Percentiles rank a stretch among this genome's conserved stretches.
phyloP scores from a whole-genome alignment of 2,329 filamentous ascomycete species.

The Fusarium staphyleae region DNA sequence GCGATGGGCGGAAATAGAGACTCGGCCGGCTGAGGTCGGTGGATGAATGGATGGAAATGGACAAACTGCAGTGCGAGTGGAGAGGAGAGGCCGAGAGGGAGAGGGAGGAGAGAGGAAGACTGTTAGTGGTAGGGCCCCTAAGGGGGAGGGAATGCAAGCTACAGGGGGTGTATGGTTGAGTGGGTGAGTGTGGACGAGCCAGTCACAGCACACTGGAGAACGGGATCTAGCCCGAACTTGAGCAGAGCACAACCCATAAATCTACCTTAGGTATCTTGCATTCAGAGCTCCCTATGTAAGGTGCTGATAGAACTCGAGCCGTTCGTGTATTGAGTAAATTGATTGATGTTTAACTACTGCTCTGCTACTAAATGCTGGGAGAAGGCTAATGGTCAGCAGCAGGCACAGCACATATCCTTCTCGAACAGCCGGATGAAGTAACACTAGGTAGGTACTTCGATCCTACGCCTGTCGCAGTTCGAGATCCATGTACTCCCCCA shows the following conservation, averaged over 20 bases:
- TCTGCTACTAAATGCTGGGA: too few species aligned
- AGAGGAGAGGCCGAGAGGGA: slow-evolving; percentile 44
- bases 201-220: slow-evolving; percentile 20
- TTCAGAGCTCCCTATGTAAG: too few species aligned
- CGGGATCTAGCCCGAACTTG: slow-evolving; percentile 10
- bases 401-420: too few species aligned
- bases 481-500: slow-evolving; percentile 11
- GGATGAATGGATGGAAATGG: slow-evolving; percentile 39
- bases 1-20: slow-evolving; percentile 33
- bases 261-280: too few species aligned
- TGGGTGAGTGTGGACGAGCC: slow-evolving; percentile 32
- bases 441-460: slow-evolving; percentile 12
- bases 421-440: not conserved
- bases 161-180: slow-evolving; percentile 42
- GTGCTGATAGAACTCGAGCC: not conserved
- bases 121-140: slow-evolving; percentile 36
- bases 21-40: slow-evolving; percentile 39
- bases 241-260: slow-evolving; percentile 7
- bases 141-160: slow-evolving; percentile 43
- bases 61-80: slow-evolving; percentile 44
- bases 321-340: not conserved
- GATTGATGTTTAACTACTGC: too few species aligned
- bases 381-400: too few species aligned
- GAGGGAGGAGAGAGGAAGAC: slow-evolving; percentile 38
- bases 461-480: not conserved